These are phyloP conservation scores for Pichia nanzhaoensis DNA, from an alignment of 805 yeast genomes.

Conservation along the genomic window DNA sequence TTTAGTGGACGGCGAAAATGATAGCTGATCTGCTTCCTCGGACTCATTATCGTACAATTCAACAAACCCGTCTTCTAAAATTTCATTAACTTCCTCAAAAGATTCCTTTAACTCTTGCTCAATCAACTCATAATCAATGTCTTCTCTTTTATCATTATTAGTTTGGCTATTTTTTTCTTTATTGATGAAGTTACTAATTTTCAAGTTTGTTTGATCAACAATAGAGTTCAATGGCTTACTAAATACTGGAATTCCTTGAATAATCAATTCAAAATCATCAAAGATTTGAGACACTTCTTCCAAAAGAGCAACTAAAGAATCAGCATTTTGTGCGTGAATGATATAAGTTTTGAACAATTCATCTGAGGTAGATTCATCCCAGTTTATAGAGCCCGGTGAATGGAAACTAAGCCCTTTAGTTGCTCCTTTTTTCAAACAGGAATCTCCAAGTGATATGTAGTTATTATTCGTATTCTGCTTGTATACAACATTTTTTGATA, in stretches of 20 bases:
- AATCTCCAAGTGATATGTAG: not conserved
- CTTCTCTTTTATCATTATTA: constrained; percentile 15
- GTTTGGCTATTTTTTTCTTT: not conserved
- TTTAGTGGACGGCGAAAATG: constrained; percentile 1
- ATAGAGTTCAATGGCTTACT: constrained; percentile 13
- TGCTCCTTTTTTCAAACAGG: not conserved
- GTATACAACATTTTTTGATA: constrained; percentile 24
- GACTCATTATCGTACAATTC: constrained; percentile 14
- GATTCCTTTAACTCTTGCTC: constrained; percentile 27
- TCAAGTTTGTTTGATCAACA: constrained; percentile 15
- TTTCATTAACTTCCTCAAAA: constrained; percentile 25
- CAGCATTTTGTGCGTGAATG: constrained; percentile 1
- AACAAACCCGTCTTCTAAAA: constrained; percentile 24
- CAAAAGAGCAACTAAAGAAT: not conserved
- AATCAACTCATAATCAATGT: constrained; percentile 21
- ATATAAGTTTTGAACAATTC: not conserved
- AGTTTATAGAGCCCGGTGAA: not conserved
- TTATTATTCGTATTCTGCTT: not conserved
- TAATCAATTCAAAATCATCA: constrained; percentile 18
- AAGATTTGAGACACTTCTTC: not conserved
- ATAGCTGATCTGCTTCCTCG: not conserved
- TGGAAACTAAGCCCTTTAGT: not conserved
- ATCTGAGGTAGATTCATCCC: not conserved
- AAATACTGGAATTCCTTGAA: constrained; percentile 31
- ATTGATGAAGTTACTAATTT: constrained; percentile 6